Base-by-base conservation (phyloP, 1,284 basidiomycete species). In the Ustilago sp. region DNA sequence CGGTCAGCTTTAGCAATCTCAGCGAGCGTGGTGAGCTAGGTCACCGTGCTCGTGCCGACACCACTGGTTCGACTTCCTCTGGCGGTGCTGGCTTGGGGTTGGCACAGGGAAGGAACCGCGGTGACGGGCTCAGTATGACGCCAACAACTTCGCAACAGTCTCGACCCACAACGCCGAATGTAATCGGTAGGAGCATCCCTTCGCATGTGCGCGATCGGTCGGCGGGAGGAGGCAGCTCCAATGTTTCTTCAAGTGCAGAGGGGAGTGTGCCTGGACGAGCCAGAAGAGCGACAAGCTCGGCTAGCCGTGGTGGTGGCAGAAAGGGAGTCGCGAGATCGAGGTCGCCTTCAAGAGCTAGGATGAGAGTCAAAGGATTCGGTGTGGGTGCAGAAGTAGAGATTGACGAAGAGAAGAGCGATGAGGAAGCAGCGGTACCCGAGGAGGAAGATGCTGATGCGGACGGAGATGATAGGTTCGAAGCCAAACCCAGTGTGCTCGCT, bases 361-460 rank as follows among this genome's bases (percentile, higher is more conserved):
- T 77, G 64, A 60, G 52, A 13, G 70, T 77, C 3, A 63, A 55
- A 13, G 75, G 81, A 0, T 83, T 83, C 38, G 81, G 81, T 38
- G 54, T 63, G 11, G 76, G 57, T 23, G 81, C 81, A 17, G 73
- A 74, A 31, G 73, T 82, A 54, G 85, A 80, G 32, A 60, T 68
- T 39, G 75, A 82, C 36, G 76, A 74, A 8, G 77, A 77, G 4
- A 72, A 76, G 9, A 71, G 68, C 11, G 66, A 52, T 15, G 59
- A 71, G 11, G 68, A 69, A 4, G 67, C 89, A 7, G 43, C 13
- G 55, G 90, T 28, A 28, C 23, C 23, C 23, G 23, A 91, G 78
- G 89, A 89, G 55, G 82, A 88, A n/a, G 59, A 64, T 35, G 86
- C 86, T 59, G 88, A 43, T n/a, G 41, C 31, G 15, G 55, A 41